These are phyloP conservation scores for Albatrellus ellisii DNA, from an alignment of 768 basidiomycete species.

Conservation along the genomic window DNA sequence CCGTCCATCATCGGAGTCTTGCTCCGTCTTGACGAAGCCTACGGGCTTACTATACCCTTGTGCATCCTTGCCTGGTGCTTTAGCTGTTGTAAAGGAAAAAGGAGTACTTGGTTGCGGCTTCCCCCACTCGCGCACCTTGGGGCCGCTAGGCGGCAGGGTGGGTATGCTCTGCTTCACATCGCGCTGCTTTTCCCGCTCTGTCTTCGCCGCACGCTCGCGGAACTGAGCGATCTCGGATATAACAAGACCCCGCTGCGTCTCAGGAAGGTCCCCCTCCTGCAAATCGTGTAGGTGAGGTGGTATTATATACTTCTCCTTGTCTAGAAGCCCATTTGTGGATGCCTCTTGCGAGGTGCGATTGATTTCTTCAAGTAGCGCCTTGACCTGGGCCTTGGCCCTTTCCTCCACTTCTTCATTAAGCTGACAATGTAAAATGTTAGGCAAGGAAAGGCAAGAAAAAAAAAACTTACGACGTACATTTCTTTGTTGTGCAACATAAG, in stretches of 20 bases:
- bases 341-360: slow-evolving; percentile 62
- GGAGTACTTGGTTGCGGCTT: slow-evolving; percentile 31
- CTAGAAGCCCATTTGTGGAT: slow-evolving; percentile 57
- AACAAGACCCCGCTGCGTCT: slow-evolving; percentile 84
- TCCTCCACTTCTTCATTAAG: slow-evolving; percentile 53
- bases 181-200: slow-evolving; percentile 80
- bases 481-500: slow-evolving; percentile 62
- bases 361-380: slow-evolving; percentile 56
- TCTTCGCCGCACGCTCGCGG: slow-evolving; percentile 84
- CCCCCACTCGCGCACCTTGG: slow-evolving; percentile 73
- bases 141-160: slow-evolving; percentile 49
- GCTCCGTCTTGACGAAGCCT: slow-evolving; percentile 61
- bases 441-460: slow-evolving; percentile 1
- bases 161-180: slow-evolving; percentile 56
- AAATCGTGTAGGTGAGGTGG: slow-evolving; percentile 96
- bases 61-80: slow-evolving; percentile 19
- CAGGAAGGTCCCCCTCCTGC: too few relatives aligned
- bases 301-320: slow-evolving; percentile 81
- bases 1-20: too few relatives aligned
- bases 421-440: slow-evolving; percentile 28
- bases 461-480: slow-evolving; percentile 44
- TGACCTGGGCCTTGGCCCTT: slow-evolving; percentile 51
- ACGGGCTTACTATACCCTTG: slow-evolving; percentile 76
- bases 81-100: too few relatives aligned
- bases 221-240: slow-evolving; percentile 96